A percentile compares a stretch with the other conserved stretches of the same genome.
phyloP scores from a whole-genome alignment of 768 basidiomycete species.

The Lentinula raphanica region DNA sequence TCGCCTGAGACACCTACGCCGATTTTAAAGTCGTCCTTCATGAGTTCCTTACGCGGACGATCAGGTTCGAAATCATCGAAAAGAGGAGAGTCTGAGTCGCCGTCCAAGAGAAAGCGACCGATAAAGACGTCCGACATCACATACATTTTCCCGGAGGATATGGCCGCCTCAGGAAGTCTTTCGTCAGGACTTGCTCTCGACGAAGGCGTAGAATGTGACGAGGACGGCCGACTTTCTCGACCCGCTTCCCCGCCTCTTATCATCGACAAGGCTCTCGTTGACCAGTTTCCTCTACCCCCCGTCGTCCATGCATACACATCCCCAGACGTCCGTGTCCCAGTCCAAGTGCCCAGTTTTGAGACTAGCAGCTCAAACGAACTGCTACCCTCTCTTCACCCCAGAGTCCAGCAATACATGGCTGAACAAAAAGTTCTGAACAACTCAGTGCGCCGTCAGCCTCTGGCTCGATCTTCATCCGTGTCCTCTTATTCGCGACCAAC shows the following conservation, averaged over 20 bases:
- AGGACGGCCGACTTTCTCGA: neutral
- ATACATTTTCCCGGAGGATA: neutral
- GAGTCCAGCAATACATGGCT: neutral
- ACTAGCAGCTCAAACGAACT: neutral
- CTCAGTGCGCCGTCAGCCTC: neutral
- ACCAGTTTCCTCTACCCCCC: conserved; percentile 5
- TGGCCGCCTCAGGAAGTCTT: neutral
- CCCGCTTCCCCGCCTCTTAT: neutral
- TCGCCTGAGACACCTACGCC: neutral
- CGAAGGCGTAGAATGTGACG: neutral
- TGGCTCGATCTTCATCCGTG: neutral
- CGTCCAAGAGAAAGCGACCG: neutral
- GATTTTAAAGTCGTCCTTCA: neutral
- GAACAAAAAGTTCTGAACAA: neutral
- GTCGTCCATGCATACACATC: conserved; percentile 1
- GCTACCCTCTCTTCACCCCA: neutral
- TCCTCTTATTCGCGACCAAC: conserved; percentile 6
- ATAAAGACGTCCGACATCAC: conserved; percentile 4
- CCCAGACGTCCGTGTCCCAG: neutral
- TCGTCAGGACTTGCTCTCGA: neutral
- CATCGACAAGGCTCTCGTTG: conserved; percentile 2
- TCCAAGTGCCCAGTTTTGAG: neutral
- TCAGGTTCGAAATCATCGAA: neutral
- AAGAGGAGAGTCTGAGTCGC: neutral
- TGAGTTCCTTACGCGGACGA: neutral